Conservation (phyloP, 768 basidiomycete genomes). For the Panellus pusillus region DNA sequence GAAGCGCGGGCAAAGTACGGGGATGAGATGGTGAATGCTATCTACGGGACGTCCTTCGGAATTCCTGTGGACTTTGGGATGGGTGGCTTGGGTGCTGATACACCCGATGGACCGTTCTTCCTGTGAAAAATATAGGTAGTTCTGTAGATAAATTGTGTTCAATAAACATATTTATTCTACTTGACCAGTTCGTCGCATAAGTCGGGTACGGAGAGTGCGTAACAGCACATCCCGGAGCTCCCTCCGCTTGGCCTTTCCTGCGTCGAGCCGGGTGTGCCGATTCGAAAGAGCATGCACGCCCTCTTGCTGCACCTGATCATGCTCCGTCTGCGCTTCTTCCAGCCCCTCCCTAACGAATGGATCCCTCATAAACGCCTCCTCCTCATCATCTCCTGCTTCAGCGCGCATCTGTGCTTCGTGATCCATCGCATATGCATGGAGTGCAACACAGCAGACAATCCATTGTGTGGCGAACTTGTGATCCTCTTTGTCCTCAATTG, state of each 20-base stretch:
- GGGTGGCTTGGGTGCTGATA: too few species aligned
- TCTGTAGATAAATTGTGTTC: not conserved
- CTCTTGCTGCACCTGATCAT: too few species aligned
- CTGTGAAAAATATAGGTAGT: too few species aligned
- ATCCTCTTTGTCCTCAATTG: not conserved
- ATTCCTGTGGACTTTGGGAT: too few species aligned
- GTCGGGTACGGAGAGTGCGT: not conserved
- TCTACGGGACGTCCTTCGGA: not conserved
- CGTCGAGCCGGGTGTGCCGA: not conserved
- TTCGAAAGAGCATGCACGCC: not conserved
- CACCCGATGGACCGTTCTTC: too few species aligned
- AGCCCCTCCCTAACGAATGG: not conserved
- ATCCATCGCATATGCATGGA: slow-evolving; percentile 1
- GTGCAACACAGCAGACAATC: too few species aligned
- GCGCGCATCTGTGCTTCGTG: not conserved
- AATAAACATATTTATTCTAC: too few species aligned
- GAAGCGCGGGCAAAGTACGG: not conserved
- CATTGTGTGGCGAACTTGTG: slow-evolving; percentile 1
- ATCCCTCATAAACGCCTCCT: not conserved
- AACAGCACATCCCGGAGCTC: not conserved
- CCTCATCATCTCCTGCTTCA: not conserved
- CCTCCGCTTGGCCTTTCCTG: not conserved
- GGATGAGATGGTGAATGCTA: not conserved
- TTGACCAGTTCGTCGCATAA: not conserved
- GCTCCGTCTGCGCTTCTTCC: too few species aligned